Percentiles rank a stretch among this genome's conserved stretches.
These are phyloP conservation scores for Solanum appendiculatum DNA, from an alignment of 257 asterid species.

Conservation along the genomic window DNA sequence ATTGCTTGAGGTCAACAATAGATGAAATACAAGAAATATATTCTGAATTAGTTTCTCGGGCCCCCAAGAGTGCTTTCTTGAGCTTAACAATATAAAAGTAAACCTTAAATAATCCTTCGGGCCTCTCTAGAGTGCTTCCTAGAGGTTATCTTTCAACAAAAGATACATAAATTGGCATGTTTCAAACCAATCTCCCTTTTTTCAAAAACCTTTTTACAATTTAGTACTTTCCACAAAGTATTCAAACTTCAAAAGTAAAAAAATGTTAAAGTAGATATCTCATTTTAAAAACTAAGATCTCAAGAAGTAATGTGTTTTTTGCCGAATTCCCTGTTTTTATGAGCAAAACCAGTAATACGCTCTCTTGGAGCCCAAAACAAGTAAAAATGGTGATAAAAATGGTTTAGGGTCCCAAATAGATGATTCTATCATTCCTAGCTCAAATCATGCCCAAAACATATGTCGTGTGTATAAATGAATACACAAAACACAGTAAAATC, in stretches of 20 bases:
- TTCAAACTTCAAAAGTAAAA: not conserved
- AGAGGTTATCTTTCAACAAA: not conserved
- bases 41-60: not conserved
- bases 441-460: not conserved
- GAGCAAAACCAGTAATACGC: not conserved
- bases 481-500: not conserved
- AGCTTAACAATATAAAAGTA: not conserved
- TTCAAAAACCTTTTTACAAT: no score
- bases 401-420: not conserved
- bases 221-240: not conserved
- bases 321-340: not conserved
- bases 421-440: not conserved
- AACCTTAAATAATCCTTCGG: not conserved
- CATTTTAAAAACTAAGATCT: no score
- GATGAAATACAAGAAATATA: no score
- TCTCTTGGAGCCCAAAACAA: not conserved
- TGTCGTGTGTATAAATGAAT: not conserved
- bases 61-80: not conserved
- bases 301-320: not conserved
- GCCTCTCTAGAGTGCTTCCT: not conserved
- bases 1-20: not conserved
- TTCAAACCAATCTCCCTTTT: not conserved
- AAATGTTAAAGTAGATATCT: not conserved
- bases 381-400: no score
- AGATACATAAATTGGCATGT: not conserved